Conservation (phyloP, 768 basidiomycete genomes). For the Hirschioporus abietinus region DNA sequence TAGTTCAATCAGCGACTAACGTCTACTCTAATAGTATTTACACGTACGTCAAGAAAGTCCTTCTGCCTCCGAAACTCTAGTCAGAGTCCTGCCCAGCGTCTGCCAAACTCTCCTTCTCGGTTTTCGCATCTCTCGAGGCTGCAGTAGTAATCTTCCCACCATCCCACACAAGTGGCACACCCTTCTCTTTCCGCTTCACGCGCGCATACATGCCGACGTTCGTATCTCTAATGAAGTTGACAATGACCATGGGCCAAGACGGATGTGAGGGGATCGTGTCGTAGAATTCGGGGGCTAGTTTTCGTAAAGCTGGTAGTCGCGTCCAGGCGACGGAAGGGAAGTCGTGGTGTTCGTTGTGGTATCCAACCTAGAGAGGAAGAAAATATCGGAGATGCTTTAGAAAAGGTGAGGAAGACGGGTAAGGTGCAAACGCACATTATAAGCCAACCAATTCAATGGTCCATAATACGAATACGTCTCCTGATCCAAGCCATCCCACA, state of each 20-base stretch:
- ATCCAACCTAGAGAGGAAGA: conserved; percentile 65
- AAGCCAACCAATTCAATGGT: conserved; percentile 80
- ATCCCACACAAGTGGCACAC: neutral
- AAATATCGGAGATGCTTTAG: conserved; percentile 6
- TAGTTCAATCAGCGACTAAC: neutral
- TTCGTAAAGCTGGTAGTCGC: conserved; percentile 73
- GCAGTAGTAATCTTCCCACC: neutral
- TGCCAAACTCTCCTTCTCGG: neutral
- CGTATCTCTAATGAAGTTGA: conserved; percentile 89
- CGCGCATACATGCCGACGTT: conserved; percentile 87
- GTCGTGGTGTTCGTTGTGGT: conserved; percentile 99
- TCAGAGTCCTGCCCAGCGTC: neutral
- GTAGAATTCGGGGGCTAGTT: conserved; percentile 89
- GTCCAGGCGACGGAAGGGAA: conserved; percentile 98
- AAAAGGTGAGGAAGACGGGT: neutral
- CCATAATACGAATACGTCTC: conserved; percentile 99
- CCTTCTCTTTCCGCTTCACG: conserved; percentile 65
- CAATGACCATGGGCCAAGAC: conserved; percentile 91
- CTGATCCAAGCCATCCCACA: conserved; percentile 88
- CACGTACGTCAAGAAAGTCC: neutral
- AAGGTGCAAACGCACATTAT: conserved; percentile 62
- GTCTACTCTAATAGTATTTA: neutral
- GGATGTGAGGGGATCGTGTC: conserved; percentile 81
- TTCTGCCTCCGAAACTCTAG: neutral
- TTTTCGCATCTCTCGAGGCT: neutral